Percentiles rank a stretch among this genome's conserved stretches.
These are phyloP conservation scores for Falciphora oryzae DNA, from an alignment of 2,329 filamentous ascomycete species.

Conservation along the genomic window DNA sequence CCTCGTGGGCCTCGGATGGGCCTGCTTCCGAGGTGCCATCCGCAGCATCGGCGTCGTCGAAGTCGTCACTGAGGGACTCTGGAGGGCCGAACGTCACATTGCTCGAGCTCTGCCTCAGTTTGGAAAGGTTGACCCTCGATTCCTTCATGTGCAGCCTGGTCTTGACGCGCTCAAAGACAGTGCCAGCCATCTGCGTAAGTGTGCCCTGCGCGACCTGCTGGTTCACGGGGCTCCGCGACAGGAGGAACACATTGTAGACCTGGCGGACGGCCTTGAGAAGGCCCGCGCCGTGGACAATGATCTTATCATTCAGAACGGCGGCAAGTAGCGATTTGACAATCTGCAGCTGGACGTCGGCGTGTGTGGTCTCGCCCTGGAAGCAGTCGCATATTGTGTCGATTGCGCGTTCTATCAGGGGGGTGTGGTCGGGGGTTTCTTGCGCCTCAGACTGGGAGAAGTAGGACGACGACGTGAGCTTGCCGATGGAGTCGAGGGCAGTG, in stretches of 20 bases:
- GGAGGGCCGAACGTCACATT: slow-evolving; percentile 45
- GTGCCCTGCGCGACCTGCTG: slow-evolving; percentile 97
- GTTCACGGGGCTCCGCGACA: slow-evolving; percentile 89
- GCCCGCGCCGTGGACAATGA: slow-evolving; percentile 94
- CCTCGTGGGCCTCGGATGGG: slow-evolving; percentile 22
- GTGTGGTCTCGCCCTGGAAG: slow-evolving; percentile 93
- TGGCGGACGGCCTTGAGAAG: slow-evolving; percentile 94
- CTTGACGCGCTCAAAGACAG: slow-evolving; percentile 94
- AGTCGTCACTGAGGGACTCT: slow-evolving; percentile 27
- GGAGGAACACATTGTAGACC: slow-evolving; percentile 97
- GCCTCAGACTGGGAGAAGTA: slow-evolving; percentile 77
- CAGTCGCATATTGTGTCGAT: slow-evolving; percentile 99
- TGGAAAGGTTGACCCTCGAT: slow-evolving; percentile 55
- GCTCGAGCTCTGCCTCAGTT: slow-evolving; percentile 47
- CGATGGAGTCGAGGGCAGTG: slow-evolving; percentile 92
- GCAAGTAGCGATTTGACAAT: slow-evolving; percentile 96
- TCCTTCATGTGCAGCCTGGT: slow-evolving; percentile 82
- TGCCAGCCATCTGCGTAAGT: slow-evolving; percentile 96
- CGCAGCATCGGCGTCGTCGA: slow-evolving; percentile 20
- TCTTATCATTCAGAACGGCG: slow-evolving; percentile 96
- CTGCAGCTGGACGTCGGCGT: slow-evolving; percentile 88
- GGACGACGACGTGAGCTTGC: slow-evolving; percentile 97
- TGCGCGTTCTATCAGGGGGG: slow-evolving; percentile 88
- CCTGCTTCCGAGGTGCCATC: slow-evolving; percentile 16
- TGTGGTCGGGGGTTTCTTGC: slow-evolving; percentile 37